Evolutionary conservation across 352 stramenopile genomes (phyloP), one percentile per base, ranked within the genome.

Genomic region (Discostella stelligera): DNA sequence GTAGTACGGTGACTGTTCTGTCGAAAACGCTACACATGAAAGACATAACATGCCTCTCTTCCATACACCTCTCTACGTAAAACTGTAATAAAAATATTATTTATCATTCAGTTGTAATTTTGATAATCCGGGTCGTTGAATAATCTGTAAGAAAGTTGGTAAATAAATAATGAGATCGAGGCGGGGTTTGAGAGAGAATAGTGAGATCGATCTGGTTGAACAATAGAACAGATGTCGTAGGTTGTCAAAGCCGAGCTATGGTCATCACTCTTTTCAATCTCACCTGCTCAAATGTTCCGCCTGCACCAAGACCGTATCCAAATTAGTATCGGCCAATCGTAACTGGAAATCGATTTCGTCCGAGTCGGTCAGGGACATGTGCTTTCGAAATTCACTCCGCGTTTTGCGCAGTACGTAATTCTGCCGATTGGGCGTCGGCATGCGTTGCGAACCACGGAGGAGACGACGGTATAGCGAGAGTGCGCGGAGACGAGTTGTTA

Each of bases 391-490:
- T 83, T 92, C 84, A 0, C 49, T 55, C 18, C 80, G 21, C n/a
- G 82, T 90, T 52, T 89, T 92, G 25, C 66, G 63, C 49, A 85
- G 72, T 0, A 92, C 71, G 73, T 89, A 92, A 65, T 90, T 92
- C 59, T 82, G 80, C 54, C 84, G 74, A 72, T 92, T 92, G 21
- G 87, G 87, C 13, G 87, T 93, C 27, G 87, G 87, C 87, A 93
- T 93, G 41, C 82, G 79, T 52, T 77, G 64, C 1, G 80, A 84
- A 39, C 71, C 76, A 39, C 87, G 79, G 37, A 93, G 54, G 6
- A 93, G 66, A 66, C 89, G 84, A 39, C 87, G 63, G 77, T 93
- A 93, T 32, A 93, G 63, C 3, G 81, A 90, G 10, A 93, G 71
- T 4, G 85, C 81, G 48, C 67, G 55, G 10, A 37, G 0, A 50